phyloP scores from a whole-genome alignment of 352 stramenopile species.

The Albugo laibachii region DNA sequence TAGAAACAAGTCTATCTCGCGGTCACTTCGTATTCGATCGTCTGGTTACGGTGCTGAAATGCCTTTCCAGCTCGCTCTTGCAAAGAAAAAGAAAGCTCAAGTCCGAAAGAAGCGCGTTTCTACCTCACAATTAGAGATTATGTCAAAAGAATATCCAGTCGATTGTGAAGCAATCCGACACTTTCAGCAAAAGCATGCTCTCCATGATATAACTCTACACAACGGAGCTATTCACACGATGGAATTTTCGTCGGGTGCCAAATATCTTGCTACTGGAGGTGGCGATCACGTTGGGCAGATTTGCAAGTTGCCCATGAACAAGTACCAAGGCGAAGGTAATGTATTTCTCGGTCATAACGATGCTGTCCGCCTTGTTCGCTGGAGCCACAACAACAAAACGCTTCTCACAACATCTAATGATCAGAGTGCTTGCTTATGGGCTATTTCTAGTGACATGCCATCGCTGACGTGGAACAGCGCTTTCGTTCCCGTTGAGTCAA shows the following conservation, averaged over 20 bases:
- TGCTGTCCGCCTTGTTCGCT: slow-evolving; percentile 36
- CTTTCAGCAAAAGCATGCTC: slow-evolving; percentile 28
- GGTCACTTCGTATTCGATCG: slow-evolving; percentile 31
- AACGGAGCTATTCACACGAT: slow-evolving; percentile 44
- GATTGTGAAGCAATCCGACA: slow-evolving; percentile 33
- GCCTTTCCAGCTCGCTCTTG: slow-evolving; percentile 7
- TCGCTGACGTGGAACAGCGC: slow-evolving; percentile 35
- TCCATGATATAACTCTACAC: slow-evolving; percentile 31
- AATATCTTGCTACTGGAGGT: slow-evolving; percentile 42
- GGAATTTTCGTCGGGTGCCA: slow-evolving; percentile 61
- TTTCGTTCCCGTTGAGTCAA: slow-evolving; percentile 12
- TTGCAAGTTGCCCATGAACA: slow-evolving; percentile 47
- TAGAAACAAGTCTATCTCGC: no score
- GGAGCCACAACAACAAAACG: slow-evolving; percentile 54
- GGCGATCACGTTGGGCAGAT: slow-evolving; percentile 40
- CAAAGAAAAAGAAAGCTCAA: slow-evolving; percentile 10
- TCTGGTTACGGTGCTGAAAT: slow-evolving; percentile 43
- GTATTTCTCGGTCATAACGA: slow-evolving; percentile 52
- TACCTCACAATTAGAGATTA: slow-evolving; percentile 2
- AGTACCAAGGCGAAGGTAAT: slow-evolving; percentile 30
- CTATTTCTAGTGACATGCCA: slow-evolving; percentile 29
- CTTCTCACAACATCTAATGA: slow-evolving; percentile 47
- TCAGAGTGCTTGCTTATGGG: slow-evolving; percentile 48
- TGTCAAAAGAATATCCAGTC: slow-evolving; percentile 53
- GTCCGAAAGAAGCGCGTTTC: slow-evolving; percentile 10